Conservation (phyloP, 1,284 basidiomycete genomes). For the Marasmius sp. region DNA sequence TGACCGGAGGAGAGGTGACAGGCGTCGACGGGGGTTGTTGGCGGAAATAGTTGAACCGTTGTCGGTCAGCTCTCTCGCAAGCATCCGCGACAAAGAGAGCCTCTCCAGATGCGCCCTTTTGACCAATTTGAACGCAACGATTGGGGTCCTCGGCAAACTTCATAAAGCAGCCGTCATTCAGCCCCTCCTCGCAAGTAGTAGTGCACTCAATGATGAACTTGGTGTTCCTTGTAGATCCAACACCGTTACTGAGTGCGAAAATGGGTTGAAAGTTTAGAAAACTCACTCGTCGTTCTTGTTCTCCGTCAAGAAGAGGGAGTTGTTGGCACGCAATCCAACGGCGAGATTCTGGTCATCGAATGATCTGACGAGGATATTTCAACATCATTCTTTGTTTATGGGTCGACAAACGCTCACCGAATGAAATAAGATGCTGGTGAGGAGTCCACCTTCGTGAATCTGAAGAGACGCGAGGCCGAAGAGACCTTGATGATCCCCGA, state of each 20-base stretch:
- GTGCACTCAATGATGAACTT: constrained; percentile 5
- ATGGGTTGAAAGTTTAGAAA: background rate
- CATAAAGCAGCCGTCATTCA: constrained; percentile 9
- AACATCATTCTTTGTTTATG: background rate
- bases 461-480: background rate
- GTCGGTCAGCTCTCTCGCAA: constrained; percentile 3
- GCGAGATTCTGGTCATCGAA: constrained; percentile 1
- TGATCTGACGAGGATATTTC: background rate
- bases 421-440: background rate
- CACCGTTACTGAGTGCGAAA: background rate
- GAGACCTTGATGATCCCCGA: constrained; percentile 3
- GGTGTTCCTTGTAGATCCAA: background rate
- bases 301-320: constrained; percentile 1
- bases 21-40: background rate
- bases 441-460: constrained; percentile 1
- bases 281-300: constrained; percentile 1
- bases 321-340: constrained; percentile 2
- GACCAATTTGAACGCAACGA: constrained; percentile 5
- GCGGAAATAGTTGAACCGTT: constrained; percentile 8
- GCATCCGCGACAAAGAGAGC: background rate
- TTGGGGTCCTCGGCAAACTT: constrained; percentile 2
- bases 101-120: constrained; percentile 3
- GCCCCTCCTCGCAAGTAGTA: background rate
- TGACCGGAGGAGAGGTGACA: background rate
- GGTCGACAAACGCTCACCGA: background rate